Evolutionary conservation across 495 filamentous ascomycete species (phyloP), one percentile per base, ranked within the genome.

Genomic region (Neurospora africana): DNA sequence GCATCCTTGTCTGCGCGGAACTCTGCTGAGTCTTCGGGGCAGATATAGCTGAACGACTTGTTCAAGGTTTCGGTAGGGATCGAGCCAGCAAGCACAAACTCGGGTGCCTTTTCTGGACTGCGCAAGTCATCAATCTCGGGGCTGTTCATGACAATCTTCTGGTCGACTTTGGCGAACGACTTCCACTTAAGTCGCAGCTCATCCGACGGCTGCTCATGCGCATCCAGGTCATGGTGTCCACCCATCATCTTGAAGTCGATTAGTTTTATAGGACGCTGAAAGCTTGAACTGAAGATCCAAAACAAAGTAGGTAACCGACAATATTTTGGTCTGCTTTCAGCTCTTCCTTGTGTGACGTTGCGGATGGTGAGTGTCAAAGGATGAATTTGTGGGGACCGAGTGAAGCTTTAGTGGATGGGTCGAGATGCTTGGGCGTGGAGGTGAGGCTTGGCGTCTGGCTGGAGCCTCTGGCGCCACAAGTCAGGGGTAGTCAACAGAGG

Each of bases 171-270:
- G 19, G 81, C 78, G 61, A 81, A 83, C 36, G 53, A 67, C 79
- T 94, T 96, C 83, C 89, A 94, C 61, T 87, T 78, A 44, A 82
- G 80, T 47, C 86, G 85, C 65, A 96, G 81, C 27, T 82, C 78
- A 41, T 90, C 87, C 15, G 92, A 92, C 23, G 92, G 91, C 69
- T 85, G 86, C 79, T 91, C 87, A 76, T 92, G 87, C 37, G 92
- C 88, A 78, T 93, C 89, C 11, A 93, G 82, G 6, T 83, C 84
- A 71, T 79, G 79, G 61, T 84, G 80, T 69, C 83, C 78, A 30
- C 80, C 76, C 2, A 77, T 79, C 81, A 85, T 86, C 47, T 33
- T 72, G 38, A 6, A 30, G 40, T 58, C 11, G 21, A 15, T 5
- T 6, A 11, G 21, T 6, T 27, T 11, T 1, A 11, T 23, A 47